These are phyloP conservation scores for Cladosporium austrohemisphaericum DNA, from an alignment of 2,329 filamentous ascomycete genomes.

Conservation along the genomic window DNA sequence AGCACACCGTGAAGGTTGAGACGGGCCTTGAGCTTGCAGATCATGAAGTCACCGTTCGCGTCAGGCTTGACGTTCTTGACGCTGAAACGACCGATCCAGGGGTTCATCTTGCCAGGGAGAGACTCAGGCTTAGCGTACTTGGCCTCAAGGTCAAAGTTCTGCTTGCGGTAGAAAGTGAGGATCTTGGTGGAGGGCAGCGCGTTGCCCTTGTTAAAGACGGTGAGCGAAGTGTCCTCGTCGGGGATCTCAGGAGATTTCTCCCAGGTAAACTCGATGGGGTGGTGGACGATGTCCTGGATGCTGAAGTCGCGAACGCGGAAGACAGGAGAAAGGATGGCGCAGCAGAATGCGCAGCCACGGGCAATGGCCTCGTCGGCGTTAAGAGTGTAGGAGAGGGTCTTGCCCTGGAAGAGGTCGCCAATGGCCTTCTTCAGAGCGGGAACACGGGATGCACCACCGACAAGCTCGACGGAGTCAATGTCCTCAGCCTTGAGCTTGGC, in stretches of 20 bases:
- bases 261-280: slow-evolving; percentile 98
- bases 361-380: slow-evolving; percentile 98
- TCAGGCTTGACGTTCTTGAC: slow-evolving; percentile 97
- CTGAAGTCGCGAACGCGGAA: slow-evolving; percentile 99
- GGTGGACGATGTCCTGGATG: slow-evolving; percentile 95
- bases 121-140: slow-evolving; percentile 82
- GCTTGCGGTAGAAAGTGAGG: slow-evolving; percentile 97
- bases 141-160: slow-evolving; percentile 93
- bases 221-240: slow-evolving; percentile 94
- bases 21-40: slow-evolving; percentile 98
- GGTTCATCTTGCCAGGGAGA: slow-evolving; percentile 83
- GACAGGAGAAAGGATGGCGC: slow-evolving; percentile 91
- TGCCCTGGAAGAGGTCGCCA: slow-evolving; percentile 84
- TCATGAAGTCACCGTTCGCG: slow-evolving; percentile 95
- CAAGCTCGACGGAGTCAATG: slow-evolving; percentile 88
- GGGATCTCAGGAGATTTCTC: slow-evolving; percentile 98
- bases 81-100: slow-evolving; percentile 96
- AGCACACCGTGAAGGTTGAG: slow-evolving; percentile 94
- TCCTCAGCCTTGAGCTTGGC: slow-evolving; percentile 88
- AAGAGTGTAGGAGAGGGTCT: slow-evolving; percentile 87
- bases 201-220: slow-evolving; percentile 96
- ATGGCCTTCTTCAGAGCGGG: slow-evolving; percentile 88
- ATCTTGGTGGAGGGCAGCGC: slow-evolving; percentile 98
- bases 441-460: slow-evolving; percentile 91
- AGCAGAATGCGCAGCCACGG: slow-evolving; percentile 93